Conservation (phyloP, 805 yeast species). For the Candida krabiensis region DNA sequence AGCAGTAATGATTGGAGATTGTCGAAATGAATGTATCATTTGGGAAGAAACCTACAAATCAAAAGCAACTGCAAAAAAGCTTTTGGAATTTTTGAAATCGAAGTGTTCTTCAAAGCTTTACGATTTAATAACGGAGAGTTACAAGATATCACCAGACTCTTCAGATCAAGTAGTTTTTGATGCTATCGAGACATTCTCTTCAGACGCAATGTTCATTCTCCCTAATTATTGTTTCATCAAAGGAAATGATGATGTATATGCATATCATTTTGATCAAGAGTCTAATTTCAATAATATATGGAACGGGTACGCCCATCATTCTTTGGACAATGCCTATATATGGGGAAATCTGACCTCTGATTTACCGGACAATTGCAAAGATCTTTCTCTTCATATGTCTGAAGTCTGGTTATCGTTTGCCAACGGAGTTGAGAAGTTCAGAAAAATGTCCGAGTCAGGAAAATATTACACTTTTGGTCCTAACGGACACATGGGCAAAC, state of each 20-base stretch:
- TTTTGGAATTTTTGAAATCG: conserved; percentile 1
- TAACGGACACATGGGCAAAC: conserved; percentile 4
- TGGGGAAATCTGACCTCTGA: conserved; percentile 12
- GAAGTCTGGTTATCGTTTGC: conserved; percentile 10
- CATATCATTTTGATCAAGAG: conserved; percentile 15
- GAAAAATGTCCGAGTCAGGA: neutral
- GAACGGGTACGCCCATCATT: conserved; percentile 16
- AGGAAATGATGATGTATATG: conserved; percentile 5
- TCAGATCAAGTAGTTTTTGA: neutral
- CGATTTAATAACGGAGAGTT: conserved; percentile 3
- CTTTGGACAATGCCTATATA: conserved; percentile 16
- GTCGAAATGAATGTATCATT: conserved; percentile 11
- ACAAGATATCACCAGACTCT: neutral
- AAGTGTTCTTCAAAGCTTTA: conserved; percentile 3
- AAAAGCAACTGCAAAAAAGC: neutral
- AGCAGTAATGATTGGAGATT: conserved; percentile 11
- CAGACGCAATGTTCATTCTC: conserved; percentile 7
- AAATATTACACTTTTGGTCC: conserved; percentile 10
- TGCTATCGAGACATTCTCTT: conserved; percentile 5
- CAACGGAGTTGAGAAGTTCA: conserved; percentile 7
- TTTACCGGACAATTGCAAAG: conserved; percentile 6
- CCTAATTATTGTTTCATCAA: conserved; percentile 6
- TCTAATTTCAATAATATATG: conserved; percentile 11
- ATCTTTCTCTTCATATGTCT: conserved; percentile 7
- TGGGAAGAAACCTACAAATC: conserved; percentile 12